A percentile compares a stretch with the other conserved stretches of the same genome.
These are phyloP conservation scores for Cochliopodium minus DNA, from an alignment of 208 protist species.

Conservation along the genomic window DNA sequence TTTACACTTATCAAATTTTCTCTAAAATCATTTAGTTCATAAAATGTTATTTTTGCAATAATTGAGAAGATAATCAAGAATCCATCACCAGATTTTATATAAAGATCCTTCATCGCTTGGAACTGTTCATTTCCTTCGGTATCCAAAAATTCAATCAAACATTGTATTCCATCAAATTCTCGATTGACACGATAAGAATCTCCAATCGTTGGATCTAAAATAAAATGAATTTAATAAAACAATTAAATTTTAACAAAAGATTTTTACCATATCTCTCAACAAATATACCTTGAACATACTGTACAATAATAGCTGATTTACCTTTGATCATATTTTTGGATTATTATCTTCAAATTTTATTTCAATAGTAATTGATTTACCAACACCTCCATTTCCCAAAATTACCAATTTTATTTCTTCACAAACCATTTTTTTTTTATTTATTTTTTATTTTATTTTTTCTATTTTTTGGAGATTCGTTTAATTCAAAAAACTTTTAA, in stretches of 20 bases:
- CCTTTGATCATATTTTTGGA: background rate
- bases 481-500: background rate
- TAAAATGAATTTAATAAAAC: no score
- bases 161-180: conserved; percentile 32
- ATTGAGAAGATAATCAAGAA: conserved; percentile 15
- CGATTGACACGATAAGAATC: conserved; percentile 41
- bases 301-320: conserved; percentile 3
- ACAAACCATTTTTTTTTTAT: background rate
- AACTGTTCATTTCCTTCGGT: conserved; percentile 48
- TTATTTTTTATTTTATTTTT: background rate
- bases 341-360: background rate
- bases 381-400: background rate
- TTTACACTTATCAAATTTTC: conserved; percentile 7
- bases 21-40: conserved; percentile 15
- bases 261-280: conserved; percentile 30
- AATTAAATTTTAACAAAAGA: no score
- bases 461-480: background rate
- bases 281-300: background rate
- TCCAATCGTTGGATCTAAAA: conserved; percentile 48
- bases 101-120: conserved; percentile 23
- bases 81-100: conserved; percentile 26
- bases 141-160: conserved; percentile 40
- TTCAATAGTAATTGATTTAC: background rate
- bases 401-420: background rate
- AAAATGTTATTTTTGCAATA: conserved; percentile 21